phyloP scores from a whole-genome alignment of 495 filamentous ascomycete species.

The Talaromyces thailandensis region DNA sequence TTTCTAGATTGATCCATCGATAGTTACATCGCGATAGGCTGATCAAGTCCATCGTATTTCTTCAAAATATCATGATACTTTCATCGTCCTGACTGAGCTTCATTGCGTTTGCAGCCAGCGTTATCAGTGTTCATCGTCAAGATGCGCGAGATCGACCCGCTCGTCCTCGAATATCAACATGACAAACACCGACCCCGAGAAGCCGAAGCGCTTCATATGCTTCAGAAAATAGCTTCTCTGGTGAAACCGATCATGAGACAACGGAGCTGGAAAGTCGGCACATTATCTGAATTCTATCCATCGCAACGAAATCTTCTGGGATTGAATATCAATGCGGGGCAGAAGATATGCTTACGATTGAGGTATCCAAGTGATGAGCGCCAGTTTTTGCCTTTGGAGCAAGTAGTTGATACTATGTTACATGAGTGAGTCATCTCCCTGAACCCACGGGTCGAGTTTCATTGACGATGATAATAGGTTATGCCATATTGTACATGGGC shows the following conservation, averaged over 20 bases:
- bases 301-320: slow-evolving; percentile 65
- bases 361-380: slow-evolving; percentile 66
- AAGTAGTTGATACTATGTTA: slow-evolving; percentile 84
- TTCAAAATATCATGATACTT: neutral
- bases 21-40: neutral
- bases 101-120: neutral
- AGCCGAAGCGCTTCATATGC: slow-evolving; percentile 69
- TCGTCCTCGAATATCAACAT: slow-evolving; percentile 73
- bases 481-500: slow-evolving; percentile 75
- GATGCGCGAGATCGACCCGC: slow-evolving; percentile 58
- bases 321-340: slow-evolving; percentile 67
- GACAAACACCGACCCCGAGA: slow-evolving; percentile 61
- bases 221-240: slow-evolving; percentile 77
- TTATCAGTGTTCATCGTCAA: slow-evolving; percentile 16
- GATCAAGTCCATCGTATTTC: neutral
- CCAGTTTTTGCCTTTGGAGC: slow-evolving; percentile 73
- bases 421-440: slow-evolving; percentile 58
- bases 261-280: slow-evolving; percentile 68
- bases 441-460: neutral
- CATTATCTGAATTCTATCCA: slow-evolving; percentile 81
- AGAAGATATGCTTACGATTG: slow-evolving; percentile 76
- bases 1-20: slow-evolving; percentile 5
- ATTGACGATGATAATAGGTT: slow-evolving; percentile 36
- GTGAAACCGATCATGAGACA: slow-evolving; percentile 96
- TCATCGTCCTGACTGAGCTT: neutral